Conservation (phyloP, 768 basidiomycete species). For the Pholiota microspora region DNA sequence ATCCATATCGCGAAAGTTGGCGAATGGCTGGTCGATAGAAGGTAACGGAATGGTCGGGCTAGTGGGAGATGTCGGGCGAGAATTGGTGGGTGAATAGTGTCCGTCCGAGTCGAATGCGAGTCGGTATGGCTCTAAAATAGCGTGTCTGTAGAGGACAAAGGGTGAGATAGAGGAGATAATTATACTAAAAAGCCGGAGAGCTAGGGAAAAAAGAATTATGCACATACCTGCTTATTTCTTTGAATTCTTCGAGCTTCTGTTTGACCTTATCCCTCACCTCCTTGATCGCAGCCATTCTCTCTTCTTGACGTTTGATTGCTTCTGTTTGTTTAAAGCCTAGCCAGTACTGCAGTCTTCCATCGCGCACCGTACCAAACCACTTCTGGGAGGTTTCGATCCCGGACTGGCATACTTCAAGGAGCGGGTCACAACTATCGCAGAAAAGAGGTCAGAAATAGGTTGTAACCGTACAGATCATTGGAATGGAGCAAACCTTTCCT, state of each 20-base stretch:
- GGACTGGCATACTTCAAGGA: slow-evolving; percentile 42
- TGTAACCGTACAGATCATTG: not conserved
- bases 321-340: slow-evolving; percentile 26
- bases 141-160: not conserved
- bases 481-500: slow-evolving; percentile 32
- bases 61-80: not conserved
- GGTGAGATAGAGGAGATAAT: not conserved
- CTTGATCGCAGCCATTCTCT: slow-evolving; percentile 32
- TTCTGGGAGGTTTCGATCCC: slow-evolving; percentile 39
- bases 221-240: slow-evolving; percentile 46
- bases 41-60: not conserved
- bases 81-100: slow-evolving; percentile 1
- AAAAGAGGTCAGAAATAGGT: not conserved
- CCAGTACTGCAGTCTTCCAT: slow-evolving; percentile 37
- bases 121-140: slow-evolving; percentile 62
- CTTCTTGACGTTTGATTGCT: slow-evolving; percentile 27
- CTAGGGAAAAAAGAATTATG: too few relatives aligned
- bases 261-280: slow-evolving; percentile 35
- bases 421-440: slow-evolving; percentile 42
- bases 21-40: not conserved
- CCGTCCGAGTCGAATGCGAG: slow-evolving; percentile 34
- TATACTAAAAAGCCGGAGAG: not conserved
- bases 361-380: slow-evolving; percentile 48
- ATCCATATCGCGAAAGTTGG: not conserved
- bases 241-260: slow-evolving; percentile 43